phyloP scores from a whole-genome alignment of 2,329 filamentous ascomycete genomes.

The Zymoseptoria passerinii region DNA sequence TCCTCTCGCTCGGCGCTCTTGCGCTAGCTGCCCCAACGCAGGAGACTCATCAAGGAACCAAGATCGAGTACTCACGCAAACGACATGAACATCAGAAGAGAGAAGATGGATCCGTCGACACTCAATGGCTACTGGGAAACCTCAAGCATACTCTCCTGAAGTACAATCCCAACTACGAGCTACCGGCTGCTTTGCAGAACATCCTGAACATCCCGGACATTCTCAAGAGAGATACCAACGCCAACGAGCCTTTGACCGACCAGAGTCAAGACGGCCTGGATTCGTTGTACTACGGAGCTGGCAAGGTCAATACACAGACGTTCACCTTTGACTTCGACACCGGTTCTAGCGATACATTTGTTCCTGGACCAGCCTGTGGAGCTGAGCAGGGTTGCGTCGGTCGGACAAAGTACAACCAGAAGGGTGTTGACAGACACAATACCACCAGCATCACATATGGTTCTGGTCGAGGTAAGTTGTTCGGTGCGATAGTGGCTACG shows the following conservation, averaged over 20 bases:
- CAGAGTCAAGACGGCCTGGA: conserved; percentile 8
- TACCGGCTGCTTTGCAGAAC: conserved; percentile 10
- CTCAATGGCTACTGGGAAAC: conserved; percentile 10
- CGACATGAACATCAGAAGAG: conserved; percentile 6
- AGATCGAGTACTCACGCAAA: conserved; percentile 4
- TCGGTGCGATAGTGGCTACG: neutral
- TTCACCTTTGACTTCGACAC: conserved; percentile 23
- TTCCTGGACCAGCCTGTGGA: conserved; percentile 18
- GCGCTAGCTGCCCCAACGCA: conserved; percentile 15
- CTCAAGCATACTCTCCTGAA: conserved; percentile 11
- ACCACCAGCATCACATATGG: conserved; percentile 21
- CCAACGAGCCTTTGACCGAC: conserved; percentile 14
- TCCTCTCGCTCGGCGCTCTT: conserved; percentile 13
- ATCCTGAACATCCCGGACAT: conserved; percentile 2
- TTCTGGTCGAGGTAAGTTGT: conserved; percentile 7
- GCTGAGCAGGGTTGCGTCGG: conserved; percentile 16
- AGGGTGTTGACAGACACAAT: conserved; percentile 16
- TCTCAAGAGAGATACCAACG: conserved; percentile 11
- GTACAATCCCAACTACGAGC: conserved; percentile 11
- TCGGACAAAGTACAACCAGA: conserved; percentile 16
- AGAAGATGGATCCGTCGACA: conserved; percentile 11
- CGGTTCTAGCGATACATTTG: conserved; percentile 18
- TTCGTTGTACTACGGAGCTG: conserved; percentile 13
- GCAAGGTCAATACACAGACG: conserved; percentile 9
- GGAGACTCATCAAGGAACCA: conserved; percentile 7